phyloP scores from a whole-genome alignment of 805 yeast species.

The Lipomyces yamadae region DNA sequence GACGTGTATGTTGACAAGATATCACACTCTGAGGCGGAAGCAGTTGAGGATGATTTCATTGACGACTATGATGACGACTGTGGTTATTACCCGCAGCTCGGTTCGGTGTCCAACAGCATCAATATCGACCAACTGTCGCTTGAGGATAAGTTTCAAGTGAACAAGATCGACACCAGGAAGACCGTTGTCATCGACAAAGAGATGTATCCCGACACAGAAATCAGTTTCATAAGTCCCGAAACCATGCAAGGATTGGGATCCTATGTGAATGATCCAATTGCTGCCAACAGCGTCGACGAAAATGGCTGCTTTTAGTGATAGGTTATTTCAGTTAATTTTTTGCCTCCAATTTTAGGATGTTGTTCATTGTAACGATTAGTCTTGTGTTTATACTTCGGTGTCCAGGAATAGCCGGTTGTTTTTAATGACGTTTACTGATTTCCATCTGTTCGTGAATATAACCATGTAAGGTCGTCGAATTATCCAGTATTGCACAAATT shows the following conservation, averaged over 20 bases:
- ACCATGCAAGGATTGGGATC: slow-evolving; percentile 15
- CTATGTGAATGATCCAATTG: slow-evolving; percentile 1
- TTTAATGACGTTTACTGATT: neutral
- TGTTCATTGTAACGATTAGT: neutral
- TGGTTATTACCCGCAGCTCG: slow-evolving; percentile 3
- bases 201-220: slow-evolving; percentile 8
- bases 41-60: slow-evolving; percentile 28
- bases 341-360: no score
- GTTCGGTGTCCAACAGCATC: slow-evolving; percentile 5
- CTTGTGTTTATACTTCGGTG: neutral
- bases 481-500: neutral
- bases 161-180: neutral
- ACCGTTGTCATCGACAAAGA: neutral
- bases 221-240: slow-evolving; percentile 26
- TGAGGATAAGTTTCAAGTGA: slow-evolving; percentile 1
- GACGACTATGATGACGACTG: slow-evolving; percentile 37
- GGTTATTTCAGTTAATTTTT: neutral
- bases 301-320: slow-evolving; percentile 9
- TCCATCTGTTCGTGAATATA: neutral
- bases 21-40: neutral
- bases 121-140: slow-evolving; percentile 20
- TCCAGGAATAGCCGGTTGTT: neutral
- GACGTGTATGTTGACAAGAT: slow-evolving; percentile 18
- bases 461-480: neutral
- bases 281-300: slow-evolving; percentile 8